phyloP scores from a whole-genome alignment of 1,284 basidiomycete species.

The Ceratorhiza oryzae-sativae region DNA sequence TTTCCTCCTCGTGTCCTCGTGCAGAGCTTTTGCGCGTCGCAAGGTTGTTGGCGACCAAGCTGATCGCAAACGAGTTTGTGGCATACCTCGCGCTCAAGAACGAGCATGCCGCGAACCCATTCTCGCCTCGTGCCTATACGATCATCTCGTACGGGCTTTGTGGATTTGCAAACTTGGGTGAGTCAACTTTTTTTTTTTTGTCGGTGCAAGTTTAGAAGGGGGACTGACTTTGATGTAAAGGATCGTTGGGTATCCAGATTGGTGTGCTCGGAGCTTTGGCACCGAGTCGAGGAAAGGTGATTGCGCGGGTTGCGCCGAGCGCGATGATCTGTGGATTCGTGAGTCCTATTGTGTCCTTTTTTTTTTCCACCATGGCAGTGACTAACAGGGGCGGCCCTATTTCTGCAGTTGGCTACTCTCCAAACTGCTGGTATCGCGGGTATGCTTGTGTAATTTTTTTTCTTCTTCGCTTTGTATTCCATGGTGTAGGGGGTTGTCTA shows the following conservation, averaged over 20 bases:
- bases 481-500: not conserved
- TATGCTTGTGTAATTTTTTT: conserved; percentile 46
- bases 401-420: conserved; percentile 48
- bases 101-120: conserved; percentile 54
- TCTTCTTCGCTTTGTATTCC: not conserved
- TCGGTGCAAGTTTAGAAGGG: conserved; percentile 13
- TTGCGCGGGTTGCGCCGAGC: conserved; percentile 73
- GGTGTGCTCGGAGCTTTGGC: conserved; percentile 86
- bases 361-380: not conserved
- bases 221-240: conserved; percentile 26
- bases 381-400: not conserved
- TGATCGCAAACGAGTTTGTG: conserved; percentile 88
- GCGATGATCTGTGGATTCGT: conserved; percentile 85
- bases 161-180: conserved; percentile 85
- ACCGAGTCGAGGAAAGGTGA: conserved; percentile 74
- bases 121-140: conserved; percentile 74
- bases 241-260: conserved; percentile 86
- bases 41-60: conserved; percentile 84
- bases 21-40: conserved; percentile 75
- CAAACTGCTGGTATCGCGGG: conserved; percentile 53
- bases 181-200: conserved; percentile 35
- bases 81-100: conserved; percentile 63
- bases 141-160: conserved; percentile 86
- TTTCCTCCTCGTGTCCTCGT: conserved; percentile 77
- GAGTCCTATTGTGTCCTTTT: conserved; percentile 45